phyloP scores from a whole-genome alignment of 768 basidiomycete genomes.

The Artomyces pyxidatus region DNA sequence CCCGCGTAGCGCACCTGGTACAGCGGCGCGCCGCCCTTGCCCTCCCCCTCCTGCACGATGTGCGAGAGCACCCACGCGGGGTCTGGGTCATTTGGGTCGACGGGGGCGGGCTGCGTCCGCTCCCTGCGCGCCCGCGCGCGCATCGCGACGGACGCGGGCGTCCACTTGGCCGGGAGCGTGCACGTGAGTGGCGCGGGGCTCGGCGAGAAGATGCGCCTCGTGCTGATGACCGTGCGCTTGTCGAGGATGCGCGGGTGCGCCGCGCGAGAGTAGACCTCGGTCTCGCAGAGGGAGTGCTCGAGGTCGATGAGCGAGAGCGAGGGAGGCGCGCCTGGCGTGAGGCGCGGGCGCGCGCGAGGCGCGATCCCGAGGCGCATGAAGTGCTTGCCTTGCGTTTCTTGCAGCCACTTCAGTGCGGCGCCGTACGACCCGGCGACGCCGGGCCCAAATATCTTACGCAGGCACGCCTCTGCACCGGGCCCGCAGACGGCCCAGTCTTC shows the following conservation, averaged over 20 bases:
- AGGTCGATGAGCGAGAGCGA: constrained; percentile 58
- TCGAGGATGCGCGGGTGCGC: constrained; percentile 37
- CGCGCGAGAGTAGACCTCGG: constrained; percentile 69
- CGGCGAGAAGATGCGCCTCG: constrained; percentile 11
- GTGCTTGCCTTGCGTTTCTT: constrained; percentile 47
- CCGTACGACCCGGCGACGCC: constrained; percentile 35
- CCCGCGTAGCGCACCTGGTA: constrained; percentile 25
- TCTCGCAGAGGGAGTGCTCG: constrained; percentile 74
- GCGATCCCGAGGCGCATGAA: constrained; percentile 47
- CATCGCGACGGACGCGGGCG: constrained; percentile 2
- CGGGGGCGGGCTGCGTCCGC: constrained; percentile 14
- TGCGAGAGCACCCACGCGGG: constrained; percentile 23
- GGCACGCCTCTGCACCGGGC: constrained; percentile 56
- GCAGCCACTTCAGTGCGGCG: constrained; percentile 58
- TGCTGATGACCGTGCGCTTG: constrained; percentile 28
- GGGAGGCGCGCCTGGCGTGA: constrained; percentile 10
- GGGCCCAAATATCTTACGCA: constrained; percentile 58
- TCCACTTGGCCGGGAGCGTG: constrained; percentile 21
- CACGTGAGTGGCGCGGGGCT: constrained; percentile 18
- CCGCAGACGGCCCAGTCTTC: constrained; percentile 62
- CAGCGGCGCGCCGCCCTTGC: neutral
- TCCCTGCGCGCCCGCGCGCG: constrained; percentile 5
- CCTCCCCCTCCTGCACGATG: constrained; percentile 22
- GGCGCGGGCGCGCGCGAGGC: constrained; percentile 18
- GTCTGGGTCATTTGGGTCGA: constrained; percentile 14